These are phyloP conservation scores for Penicillium sp. DNA, from an alignment of 2,329 filamentous ascomycete genomes.

Conservation along the genomic window DNA sequence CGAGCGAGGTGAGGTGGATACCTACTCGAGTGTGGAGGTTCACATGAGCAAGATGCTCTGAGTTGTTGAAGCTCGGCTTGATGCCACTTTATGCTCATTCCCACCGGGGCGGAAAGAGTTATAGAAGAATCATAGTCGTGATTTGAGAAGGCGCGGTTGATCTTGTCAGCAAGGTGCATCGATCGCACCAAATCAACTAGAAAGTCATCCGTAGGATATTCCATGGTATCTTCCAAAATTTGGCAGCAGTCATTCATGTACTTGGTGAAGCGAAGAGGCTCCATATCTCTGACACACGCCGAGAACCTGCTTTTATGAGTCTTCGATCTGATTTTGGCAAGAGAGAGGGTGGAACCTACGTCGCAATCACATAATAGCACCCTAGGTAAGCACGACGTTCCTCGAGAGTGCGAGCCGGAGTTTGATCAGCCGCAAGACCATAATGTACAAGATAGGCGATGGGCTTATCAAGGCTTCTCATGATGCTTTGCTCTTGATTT, in stretches of 20 bases:
- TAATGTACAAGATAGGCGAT: slow-evolving; percentile 10
- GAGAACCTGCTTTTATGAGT: slow-evolving; percentile 16
- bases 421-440: slow-evolving; percentile 21
- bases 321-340: neutral
- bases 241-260: slow-evolving; percentile 54
- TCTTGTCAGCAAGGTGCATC: slow-evolving; percentile 53
- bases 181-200: slow-evolving; percentile 51
- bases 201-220: slow-evolving; percentile 49
- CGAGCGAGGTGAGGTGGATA: neutral
- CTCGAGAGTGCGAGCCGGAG: slow-evolving; percentile 47
- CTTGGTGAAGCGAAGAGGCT: slow-evolving; percentile 52
- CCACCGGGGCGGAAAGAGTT: slow-evolving; percentile 16
- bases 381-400: slow-evolving; percentile 54
- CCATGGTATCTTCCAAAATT: slow-evolving; percentile 44
- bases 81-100: slow-evolving; percentile 43
- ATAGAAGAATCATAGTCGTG: slow-evolving; percentile 18
- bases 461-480: slow-evolving; percentile 10
- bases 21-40: slow-evolving; percentile 15
- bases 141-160: slow-evolving; percentile 33
- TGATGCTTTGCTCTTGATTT: slow-evolving; percentile 18
- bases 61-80: slow-evolving; percentile 40
- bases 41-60: slow-evolving; percentile 11
- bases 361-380: slow-evolving; percentile 55
- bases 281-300: slow-evolving; percentile 42
- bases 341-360: slow-evolving; percentile 39